Percentiles rank a stretch among this genome's conserved stretches.
These are phyloP conservation scores for Eimeria necatrix DNA, from an alignment of 169 alveolate genomes.

Conservation along the genomic window DNA sequence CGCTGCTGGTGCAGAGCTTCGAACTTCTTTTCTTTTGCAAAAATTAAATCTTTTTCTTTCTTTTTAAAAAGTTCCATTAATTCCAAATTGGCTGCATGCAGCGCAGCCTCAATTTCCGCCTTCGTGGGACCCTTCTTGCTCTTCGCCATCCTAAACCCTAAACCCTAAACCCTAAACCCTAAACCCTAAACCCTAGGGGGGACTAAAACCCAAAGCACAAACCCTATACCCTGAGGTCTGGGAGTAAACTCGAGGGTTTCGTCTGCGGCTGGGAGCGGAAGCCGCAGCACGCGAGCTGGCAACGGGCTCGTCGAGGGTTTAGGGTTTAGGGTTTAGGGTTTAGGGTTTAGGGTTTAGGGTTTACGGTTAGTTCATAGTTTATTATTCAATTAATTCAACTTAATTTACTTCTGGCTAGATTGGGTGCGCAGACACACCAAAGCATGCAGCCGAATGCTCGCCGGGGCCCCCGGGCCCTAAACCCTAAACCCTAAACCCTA, in stretches of 20 bases:
- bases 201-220: not conserved
- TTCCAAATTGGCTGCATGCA: not conserved
- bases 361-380: not conserved
- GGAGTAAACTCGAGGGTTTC: not conserved
- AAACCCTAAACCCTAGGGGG: not conserved
- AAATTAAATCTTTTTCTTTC: not conserved
- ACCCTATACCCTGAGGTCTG: constrained; percentile 24
- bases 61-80: not conserved
- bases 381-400: not conserved
- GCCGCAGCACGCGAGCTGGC: too few relatives aligned
- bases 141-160: constrained; percentile 19
- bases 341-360: too few relatives aligned
- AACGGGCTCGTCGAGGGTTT: too few relatives aligned
- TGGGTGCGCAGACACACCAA: not conserved
- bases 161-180: constrained; percentile 4
- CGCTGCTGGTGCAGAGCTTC: not conserved
- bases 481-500: constrained; percentile 41
- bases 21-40: not conserved
- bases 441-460: constrained; percentile 16
- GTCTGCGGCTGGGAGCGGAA: too few relatives aligned
- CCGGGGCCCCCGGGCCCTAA: constrained; percentile 44
- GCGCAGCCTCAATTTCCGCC: not conserved
- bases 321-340: constrained; percentile 19
- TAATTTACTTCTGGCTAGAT: not conserved
- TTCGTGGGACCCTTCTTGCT: constrained; percentile 4